Percentiles rank a stretch among this genome's conserved stretches.
Conservation (phyloP, 192 early-diverging fungal genomes). For the Piromyces finnis region DNA sequence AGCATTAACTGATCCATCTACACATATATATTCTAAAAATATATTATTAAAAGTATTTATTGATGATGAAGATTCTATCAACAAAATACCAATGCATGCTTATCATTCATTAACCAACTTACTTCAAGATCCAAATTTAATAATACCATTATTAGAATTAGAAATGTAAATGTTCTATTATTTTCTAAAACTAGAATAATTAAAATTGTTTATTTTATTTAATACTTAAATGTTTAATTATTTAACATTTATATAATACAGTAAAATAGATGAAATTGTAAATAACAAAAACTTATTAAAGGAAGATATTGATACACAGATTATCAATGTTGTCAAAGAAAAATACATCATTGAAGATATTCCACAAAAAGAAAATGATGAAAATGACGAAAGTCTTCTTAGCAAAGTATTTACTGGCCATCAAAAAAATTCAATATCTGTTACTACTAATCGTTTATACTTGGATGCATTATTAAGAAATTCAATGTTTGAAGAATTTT, state of each 20-base stretch:
- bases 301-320: not conserved
- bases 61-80: not conserved
- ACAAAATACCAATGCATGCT: not conserved
- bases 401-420: not conserved
- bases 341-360: not conserved
- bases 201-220: too few relatives aligned
- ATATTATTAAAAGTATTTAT: not conserved
- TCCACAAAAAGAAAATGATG: not conserved
- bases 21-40: not conserved
- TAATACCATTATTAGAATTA: not conserved
- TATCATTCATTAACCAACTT: not conserved
- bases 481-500: not conserved
- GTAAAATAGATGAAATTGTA: not conserved
- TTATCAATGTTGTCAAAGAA: not conserved
- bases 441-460: not conserved
- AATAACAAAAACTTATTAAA: not conserved
- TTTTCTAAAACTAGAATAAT: too few relatives aligned
- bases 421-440: not conserved
- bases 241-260: not conserved
- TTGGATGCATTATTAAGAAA: not conserved
- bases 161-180: not conserved
- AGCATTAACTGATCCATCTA: not conserved
- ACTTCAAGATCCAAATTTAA: not conserved
- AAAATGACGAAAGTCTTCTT: too few relatives aligned
- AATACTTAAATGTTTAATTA: not conserved